phyloP scores from a whole-genome alignment of 352 stramenopile genomes.

The Phytophthora melonis region DNA sequence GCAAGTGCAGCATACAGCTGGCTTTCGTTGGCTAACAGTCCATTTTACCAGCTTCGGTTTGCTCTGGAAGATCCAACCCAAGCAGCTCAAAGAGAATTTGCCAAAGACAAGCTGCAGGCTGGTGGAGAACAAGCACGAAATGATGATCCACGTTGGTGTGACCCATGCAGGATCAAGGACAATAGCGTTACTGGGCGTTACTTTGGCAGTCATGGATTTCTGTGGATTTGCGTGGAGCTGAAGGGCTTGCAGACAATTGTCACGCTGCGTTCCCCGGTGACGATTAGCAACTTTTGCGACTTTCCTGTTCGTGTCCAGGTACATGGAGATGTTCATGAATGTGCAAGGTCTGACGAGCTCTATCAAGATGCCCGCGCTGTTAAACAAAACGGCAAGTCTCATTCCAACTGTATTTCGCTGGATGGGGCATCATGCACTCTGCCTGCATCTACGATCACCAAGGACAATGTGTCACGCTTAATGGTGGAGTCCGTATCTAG shows the following conservation, averaged over 20 bases:
- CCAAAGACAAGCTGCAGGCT: neutral
- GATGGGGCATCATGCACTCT: slow-evolving; percentile 41
- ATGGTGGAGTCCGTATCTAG: slow-evolving; percentile 49
- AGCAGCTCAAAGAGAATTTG: slow-evolving; percentile 1
- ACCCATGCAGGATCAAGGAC: slow-evolving; percentile 73
- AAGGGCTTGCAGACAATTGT: slow-evolving; percentile 65
- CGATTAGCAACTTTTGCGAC: slow-evolving; percentile 55
- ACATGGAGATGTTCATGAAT: slow-evolving; percentile 29
- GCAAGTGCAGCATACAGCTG: slow-evolving; percentile 69
- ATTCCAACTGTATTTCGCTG: slow-evolving; percentile 46
- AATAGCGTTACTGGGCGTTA: slow-evolving; percentile 67
- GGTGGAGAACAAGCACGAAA: slow-evolving; percentile 4
- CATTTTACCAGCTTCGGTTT: slow-evolving; percentile 70
- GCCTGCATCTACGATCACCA: neutral
- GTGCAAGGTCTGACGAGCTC: slow-evolving; percentile 11
- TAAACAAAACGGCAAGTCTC: slow-evolving; percentile 4
- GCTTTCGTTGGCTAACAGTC: slow-evolving; percentile 56
- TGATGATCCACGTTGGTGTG: slow-evolving; percentile 55
- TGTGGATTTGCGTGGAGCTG: slow-evolving; percentile 78
- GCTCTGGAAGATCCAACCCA: slow-evolving; percentile 40
- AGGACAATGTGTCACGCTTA: slow-evolving; percentile 24
- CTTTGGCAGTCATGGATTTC: slow-evolving; percentile 58
- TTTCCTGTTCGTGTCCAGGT: slow-evolving; percentile 51
- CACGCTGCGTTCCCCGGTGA: slow-evolving; percentile 57
- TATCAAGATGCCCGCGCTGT: slow-evolving; percentile 16